A percentile compares a stretch with the other conserved stretches of the same genome.
Evolutionary conservation across 108 stramenopile species (phyloP).

Genomic region (Nitzschia sp.): DNA sequence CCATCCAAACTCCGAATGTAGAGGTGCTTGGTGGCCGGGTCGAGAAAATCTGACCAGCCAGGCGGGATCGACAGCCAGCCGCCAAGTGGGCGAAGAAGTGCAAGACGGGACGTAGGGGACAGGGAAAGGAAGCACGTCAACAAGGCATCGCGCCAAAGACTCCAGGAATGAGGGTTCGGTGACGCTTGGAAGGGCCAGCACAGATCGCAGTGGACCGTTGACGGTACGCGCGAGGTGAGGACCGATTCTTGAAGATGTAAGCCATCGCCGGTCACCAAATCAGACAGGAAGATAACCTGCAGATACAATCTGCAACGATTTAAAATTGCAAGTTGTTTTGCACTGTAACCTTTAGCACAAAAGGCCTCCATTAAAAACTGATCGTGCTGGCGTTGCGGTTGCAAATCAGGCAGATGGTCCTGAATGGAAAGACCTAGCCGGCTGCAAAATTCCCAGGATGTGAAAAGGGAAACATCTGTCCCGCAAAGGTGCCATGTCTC

Average conservation of each 20-base stretch:
- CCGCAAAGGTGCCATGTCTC: not conserved
- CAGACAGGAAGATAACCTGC: not conserved
- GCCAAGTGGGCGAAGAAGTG: not conserved
- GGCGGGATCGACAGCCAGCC: not conserved
- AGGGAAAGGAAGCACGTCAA: not conserved
- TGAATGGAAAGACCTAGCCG: not conserved
- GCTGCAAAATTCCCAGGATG: not conserved
- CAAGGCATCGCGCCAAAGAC: not conserved
- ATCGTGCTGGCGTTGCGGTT: not conserved
- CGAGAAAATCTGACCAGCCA: too few relatives aligned
- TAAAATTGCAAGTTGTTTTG: not conserved
- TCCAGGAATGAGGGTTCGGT: not conserved
- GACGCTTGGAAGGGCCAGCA: not conserved
- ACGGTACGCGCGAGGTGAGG: not conserved
- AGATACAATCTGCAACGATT: not conserved
- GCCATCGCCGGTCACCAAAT: not conserved
- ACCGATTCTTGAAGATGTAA: not conserved
- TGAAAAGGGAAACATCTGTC: not conserved
- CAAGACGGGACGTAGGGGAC: not conserved
- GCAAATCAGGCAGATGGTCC: not conserved
- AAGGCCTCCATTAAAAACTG: not conserved
- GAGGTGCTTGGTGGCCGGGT: too few relatives aligned
- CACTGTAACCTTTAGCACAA: not conserved
- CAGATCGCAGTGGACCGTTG: not conserved
- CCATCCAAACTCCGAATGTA: too few relatives aligned